phyloP scores from a whole-genome alignment of 805 yeast species.

The Saccharomycopsis lassenensis region DNA sequence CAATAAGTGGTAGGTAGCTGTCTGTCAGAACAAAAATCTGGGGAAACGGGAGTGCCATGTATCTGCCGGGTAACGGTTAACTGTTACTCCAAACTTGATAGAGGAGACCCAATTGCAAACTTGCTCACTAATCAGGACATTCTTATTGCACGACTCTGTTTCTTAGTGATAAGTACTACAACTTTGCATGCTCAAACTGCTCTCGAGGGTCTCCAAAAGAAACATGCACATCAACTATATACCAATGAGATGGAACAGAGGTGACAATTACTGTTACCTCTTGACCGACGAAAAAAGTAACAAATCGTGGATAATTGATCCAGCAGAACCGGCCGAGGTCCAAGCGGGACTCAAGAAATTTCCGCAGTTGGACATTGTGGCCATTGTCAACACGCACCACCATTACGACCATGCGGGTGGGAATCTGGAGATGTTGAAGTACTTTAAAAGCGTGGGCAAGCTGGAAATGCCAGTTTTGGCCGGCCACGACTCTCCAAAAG shows the following conservation, averaged over 20 bases:
- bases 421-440: slow-evolving; percentile 31
- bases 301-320: slow-evolving; percentile 80
- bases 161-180: too few species aligned
- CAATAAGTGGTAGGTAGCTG: too few species aligned
- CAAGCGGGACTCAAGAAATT: slow-evolving; percentile 9
- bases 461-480: slow-evolving; percentile 47
- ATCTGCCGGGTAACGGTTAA: too few species aligned
- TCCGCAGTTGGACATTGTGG: slow-evolving; percentile 38
- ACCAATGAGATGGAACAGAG: slow-evolving; percentile 92
- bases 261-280: slow-evolving; percentile 84
- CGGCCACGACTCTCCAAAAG: slow-evolving; percentile 71
- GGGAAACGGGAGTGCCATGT: too few species aligned
- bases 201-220: too few species aligned
- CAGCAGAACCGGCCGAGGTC: slow-evolving; percentile 72
- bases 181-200: too few species aligned
- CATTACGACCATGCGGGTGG: slow-evolving; percentile 95
- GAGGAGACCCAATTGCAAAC: too few species aligned
- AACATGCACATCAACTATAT: slow-evolving; percentile 74
- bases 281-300: slow-evolving; percentile 55
- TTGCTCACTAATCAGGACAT: too few species aligned
- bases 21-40: too few species aligned
- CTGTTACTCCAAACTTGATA: too few species aligned
- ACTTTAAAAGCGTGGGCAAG: slow-evolving; percentile 20
- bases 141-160: too few species aligned
- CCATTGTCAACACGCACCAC: slow-evolving; percentile 92